A percentile compares a stretch with the other conserved stretches of the same genome.
Evolutionary conservation across 2,329 filamentous ascomycete species (phyloP).

Genomic region (Aspergillus caelatus): DNA sequence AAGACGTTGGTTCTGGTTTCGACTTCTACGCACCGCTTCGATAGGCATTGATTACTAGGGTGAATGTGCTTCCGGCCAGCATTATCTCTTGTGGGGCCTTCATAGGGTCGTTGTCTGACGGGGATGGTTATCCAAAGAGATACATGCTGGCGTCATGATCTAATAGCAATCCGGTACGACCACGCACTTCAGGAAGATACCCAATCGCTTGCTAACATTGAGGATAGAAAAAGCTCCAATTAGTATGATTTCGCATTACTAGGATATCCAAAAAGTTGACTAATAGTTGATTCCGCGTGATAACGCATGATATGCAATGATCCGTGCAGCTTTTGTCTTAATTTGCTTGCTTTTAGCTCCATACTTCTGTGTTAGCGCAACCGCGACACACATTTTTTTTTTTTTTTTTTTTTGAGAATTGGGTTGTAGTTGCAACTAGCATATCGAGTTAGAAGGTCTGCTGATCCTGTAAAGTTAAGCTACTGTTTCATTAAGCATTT

Average conservation of each 20-base stretch:
- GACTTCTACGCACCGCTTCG: neutral
- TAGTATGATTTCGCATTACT: constrained; percentile 11
- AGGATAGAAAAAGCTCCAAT: constrained; percentile 7
- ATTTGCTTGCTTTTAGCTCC: neutral
- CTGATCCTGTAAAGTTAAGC: neutral
- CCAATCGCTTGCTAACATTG: constrained; percentile 21
- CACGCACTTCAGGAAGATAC: neutral
- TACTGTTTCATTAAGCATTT: neutral
- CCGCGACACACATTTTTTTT: neutral
- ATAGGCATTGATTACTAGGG: neutral
- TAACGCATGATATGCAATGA: constrained; percentile 6
- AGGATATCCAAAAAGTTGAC: constrained; percentile 14
- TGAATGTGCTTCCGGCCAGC: constrained; percentile 26
- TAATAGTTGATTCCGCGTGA: constrained; percentile 15
- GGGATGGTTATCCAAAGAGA: constrained; percentile 12
- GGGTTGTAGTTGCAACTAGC: neutral
- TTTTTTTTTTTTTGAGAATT: neutral
- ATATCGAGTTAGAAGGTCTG: neutral
- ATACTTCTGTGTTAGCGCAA: neutral
- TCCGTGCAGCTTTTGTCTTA: neutral
- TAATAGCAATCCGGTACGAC: constrained; percentile 31
- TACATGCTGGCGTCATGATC: constrained; percentile 32
- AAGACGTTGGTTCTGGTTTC: neutral
- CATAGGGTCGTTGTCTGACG: constrained; percentile 8
- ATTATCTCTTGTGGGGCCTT: constrained; percentile 15